Base-by-base conservation (phyloP, 306 rosid species). In the Fragaria ananassa region DNA sequence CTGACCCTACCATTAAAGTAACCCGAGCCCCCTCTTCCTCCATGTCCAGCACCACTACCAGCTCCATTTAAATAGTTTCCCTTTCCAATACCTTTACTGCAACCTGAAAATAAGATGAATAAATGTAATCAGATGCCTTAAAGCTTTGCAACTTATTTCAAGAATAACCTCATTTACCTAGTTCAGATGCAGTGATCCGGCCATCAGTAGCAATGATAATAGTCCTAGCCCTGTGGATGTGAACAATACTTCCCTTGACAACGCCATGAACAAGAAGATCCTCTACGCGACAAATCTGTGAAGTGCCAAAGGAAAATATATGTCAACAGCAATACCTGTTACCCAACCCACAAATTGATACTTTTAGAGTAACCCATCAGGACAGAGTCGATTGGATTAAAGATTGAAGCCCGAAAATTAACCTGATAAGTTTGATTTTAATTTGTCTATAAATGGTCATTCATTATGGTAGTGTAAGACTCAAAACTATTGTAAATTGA, bases 11-110 rank as follows among this genome's bases (percentile, higher is more conserved):
- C 97, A 25, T 89, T 84, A 87, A 85, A 92, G 86, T 85, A 90
- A 60, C 98, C 98, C 70, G 97, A 90, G 23, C 98, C 98, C 68
- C 98, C 98, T 88, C 87, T 85, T 83, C 98, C 98, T 72, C 98
- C 98, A 87, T 95, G 96, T 67, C 98, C 98, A 79, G 97, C 98
- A 71, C 98, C 98, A 76, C 98, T 96, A 54, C 97, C 97, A 86
- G 98, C 93, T 83, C 98, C 98, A 84, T 92, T 90, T 78, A 93
- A 85, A 86, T 87, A 95, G 87, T 89, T 95, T 63, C 97, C 98
- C 83, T 89, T 95, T 66, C 98, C 98, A 82, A 95, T 84, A 75
- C 98, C 98, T 75, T 82, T 89, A 78, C 87, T 87, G 87, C 98
- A 95, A 81, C 98, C 98, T 95, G 90, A 76, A 77, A 88, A 85